Evolutionary conservation across 176 grass and related monocot genomes (phyloP).

Genomic region (Zea luxurians): DNA sequence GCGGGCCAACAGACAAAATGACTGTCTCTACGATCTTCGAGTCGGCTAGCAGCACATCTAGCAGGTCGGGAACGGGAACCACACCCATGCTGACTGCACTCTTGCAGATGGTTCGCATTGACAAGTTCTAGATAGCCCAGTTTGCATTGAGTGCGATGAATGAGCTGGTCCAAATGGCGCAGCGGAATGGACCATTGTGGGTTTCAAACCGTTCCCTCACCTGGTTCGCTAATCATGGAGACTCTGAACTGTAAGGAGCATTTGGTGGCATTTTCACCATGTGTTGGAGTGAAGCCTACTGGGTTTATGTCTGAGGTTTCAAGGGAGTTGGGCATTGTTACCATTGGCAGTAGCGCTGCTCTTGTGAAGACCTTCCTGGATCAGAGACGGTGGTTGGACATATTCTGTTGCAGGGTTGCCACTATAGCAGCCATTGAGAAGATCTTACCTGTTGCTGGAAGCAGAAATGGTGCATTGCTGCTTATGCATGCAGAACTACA

Average conservation of each 20-base stretch:
- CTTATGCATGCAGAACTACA: conserved; percentile 45
- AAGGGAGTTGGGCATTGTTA: conserved; percentile 61
- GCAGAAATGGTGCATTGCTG: too few relatives aligned
- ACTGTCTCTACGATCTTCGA: conserved; percentile 43
- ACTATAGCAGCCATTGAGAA: conserved; percentile 55
- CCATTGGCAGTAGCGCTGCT: conserved; percentile 46
- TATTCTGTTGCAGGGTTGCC: conserved; percentile 83
- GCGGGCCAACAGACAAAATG: conserved; percentile 7
- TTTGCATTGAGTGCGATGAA: conserved; percentile 68
- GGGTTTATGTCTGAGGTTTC: conserved; percentile 75
- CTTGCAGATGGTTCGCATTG: neutral
- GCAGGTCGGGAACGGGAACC: conserved; percentile 46
- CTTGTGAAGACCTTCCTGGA: conserved; percentile 83
- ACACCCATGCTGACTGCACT: conserved; percentile 26
- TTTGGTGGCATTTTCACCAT: neutral
- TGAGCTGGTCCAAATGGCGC: conserved; percentile 85
- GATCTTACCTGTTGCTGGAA: conserved; percentile 6
- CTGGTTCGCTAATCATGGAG: conserved; percentile 33
- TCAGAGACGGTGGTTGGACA: conserved; percentile 60
- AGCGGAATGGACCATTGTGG: conserved; percentile 74
- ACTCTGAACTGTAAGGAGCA: conserved; percentile 69
- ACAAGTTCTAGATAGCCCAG: conserved; percentile 58
- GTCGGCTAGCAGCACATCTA: conserved; percentile 34
- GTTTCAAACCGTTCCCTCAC: conserved; percentile 23
- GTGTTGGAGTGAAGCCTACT: conserved; percentile 44